Base-by-base conservation (phyloP, 164 flowering plant species). In the Kalanchoe fedtschenkoi region DNA sequence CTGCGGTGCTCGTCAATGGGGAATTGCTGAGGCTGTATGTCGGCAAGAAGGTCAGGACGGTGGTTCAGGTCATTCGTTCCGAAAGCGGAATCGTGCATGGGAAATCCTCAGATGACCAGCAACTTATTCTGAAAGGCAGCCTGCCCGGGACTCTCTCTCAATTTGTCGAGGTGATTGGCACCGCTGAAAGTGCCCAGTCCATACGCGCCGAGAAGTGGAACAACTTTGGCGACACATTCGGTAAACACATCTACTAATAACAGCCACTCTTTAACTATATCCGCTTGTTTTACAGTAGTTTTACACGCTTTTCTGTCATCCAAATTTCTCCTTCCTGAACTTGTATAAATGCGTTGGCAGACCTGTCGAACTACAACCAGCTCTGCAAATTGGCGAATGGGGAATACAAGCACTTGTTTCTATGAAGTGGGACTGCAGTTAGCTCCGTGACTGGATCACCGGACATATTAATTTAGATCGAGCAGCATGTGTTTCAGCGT, bases 91-190 rank as follows among this genome's bases (percentile, higher is more conserved):
- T 63, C 39, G 68, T 85, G 1, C 41, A 73, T 8, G 98, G 91
- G 47, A 84, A 78, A 65, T 81, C 97, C n/a, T 76, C 96, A 1
- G 98, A 93, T 75, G 95, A 80, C 0, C 78, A 69, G 24, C 86
- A 86, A 69, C n/a, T 90, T 17, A 64, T 74, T 26, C 70, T 88
- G 21, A 86, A 79, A 62, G 92, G 90, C 13, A 62, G 72, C 22
- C 83, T 69, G 14, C 66, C 83, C 3, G 51, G 19, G 8, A 73
- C 81, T 46, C 77, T 77, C n/a, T 70, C 91, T 2, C 80, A 61
- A 26, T 93, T 70, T 73, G 84, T 93, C 33, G 99, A 95, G 73
- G 96, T 91, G 32, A 88, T 91, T 73, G 97, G 97, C 44, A 77
- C 91, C 67, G 97, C 91, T 42, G 97, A 91, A n/a, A 68, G 71